phyloP scores from a whole-genome alignment of 192 early-diverging fungal genomes.

The Dissophora ornata region DNA sequence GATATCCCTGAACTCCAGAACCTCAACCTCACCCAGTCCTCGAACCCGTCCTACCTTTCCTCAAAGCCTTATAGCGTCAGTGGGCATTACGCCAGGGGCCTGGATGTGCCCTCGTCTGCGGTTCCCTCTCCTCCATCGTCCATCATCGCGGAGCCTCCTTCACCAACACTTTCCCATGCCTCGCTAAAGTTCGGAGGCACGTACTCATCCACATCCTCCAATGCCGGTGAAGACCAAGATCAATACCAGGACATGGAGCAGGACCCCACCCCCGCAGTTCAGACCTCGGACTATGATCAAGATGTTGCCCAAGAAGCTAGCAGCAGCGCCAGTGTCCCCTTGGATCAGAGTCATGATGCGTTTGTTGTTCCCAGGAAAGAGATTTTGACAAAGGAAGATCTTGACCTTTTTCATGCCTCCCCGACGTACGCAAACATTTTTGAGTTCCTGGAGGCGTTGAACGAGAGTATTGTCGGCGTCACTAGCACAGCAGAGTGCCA shows the following conservation, averaged over 20 bases:
- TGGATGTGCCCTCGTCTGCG: constrained; percentile 21
- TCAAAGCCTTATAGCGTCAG: constrained; percentile 39
- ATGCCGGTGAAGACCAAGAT: constrained; percentile 35
- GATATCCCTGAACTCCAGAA: constrained; percentile 37
- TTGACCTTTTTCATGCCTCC: constrained; percentile 79
- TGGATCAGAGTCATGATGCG: not conserved
- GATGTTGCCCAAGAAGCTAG: not conserved
- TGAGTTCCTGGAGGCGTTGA: constrained; percentile 77
- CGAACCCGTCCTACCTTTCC: constrained; percentile 43
- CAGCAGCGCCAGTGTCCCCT: constrained; percentile 1
- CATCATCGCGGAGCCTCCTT: constrained; percentile 53
- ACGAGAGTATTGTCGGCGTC: constrained; percentile 76
- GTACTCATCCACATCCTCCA: constrained; percentile 44
- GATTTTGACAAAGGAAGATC: constrained; percentile 89
- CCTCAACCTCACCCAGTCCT: constrained; percentile 6
- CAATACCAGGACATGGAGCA: constrained; percentile 30
- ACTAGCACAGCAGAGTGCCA: constrained; percentile 65
- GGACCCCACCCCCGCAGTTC: not conserved
- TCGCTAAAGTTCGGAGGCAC: constrained; percentile 39
- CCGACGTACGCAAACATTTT: constrained; percentile 71
- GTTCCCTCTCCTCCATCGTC: constrained; percentile 51
- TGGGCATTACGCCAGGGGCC: constrained; percentile 34
- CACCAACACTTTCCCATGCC: constrained; percentile 51
- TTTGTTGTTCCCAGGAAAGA: constrained; percentile 58
- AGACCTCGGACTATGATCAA: not conserved